Evolutionary conservation across 2,329 filamentous ascomycete genomes (phyloP).

Genomic region (Venturia nashicola): DNA sequence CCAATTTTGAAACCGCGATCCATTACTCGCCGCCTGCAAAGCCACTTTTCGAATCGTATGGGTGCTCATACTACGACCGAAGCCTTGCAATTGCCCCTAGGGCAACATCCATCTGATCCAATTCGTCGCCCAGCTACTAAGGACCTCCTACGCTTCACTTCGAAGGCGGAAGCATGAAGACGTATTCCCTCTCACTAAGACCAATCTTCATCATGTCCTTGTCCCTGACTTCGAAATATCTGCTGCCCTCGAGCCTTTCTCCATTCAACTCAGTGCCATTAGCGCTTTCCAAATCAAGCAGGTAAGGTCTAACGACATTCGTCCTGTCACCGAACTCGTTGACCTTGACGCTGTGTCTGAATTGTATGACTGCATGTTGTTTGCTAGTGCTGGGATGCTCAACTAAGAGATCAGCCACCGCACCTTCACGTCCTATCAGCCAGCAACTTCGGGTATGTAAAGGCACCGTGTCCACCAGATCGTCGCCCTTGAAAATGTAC

Average conservation of each 20-base stretch:
- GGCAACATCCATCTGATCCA: background rate
- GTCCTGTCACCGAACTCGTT: constrained; percentile 31
- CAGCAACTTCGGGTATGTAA: constrained; percentile 72
- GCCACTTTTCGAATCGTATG: background rate
- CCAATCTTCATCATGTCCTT: constrained; percentile 87
- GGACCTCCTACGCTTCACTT: background rate
- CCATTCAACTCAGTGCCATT: constrained; percentile 82
- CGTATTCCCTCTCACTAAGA: constrained; percentile 80
- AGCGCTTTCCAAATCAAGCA: constrained; percentile 86
- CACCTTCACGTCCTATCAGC: constrained; percentile 70
- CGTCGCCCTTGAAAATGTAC: constrained; percentile 79
- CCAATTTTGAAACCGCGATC: background rate
- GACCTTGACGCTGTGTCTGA: constrained; percentile 52
- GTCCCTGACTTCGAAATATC: constrained; percentile 76
- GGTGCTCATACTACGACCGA: background rate
- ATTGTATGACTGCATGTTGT: constrained; percentile 92
- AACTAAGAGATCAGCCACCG: constrained; percentile 70
- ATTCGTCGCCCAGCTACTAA: background rate
- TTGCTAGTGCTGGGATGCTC: constrained; percentile 91
- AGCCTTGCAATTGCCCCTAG: background rate
- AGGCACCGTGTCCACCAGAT: constrained; percentile 71
- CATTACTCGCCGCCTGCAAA: background rate
- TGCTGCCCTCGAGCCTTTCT: constrained; percentile 56
- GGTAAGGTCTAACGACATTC: constrained; percentile 52
- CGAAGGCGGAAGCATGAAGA: constrained; percentile 64